Evolutionary conservation across 305 asterid genomes (phyloP).

Genomic region (Fraxinus xanthoxyloides): DNA sequence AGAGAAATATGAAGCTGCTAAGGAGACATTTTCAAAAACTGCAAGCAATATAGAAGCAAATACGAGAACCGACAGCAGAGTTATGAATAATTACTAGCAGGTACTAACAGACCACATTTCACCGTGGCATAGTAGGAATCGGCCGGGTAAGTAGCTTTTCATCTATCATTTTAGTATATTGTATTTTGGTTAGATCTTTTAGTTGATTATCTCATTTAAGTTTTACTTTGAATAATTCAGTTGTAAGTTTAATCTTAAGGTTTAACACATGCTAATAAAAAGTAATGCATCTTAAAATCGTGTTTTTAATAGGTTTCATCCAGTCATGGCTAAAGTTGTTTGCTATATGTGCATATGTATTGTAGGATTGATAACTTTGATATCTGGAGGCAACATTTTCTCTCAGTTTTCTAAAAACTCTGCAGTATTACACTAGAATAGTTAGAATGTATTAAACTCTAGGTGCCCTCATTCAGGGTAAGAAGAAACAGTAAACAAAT

Average conservation of each 20-base stretch:
- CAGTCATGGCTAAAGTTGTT: background rate
- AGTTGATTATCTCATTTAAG: background rate
- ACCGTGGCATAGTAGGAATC: background rate
- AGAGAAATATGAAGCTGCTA: background rate
- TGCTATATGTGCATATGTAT: background rate
- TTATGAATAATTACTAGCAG: background rate
- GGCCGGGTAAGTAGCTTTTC: background rate
- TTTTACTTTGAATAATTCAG: background rate
- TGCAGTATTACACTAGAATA: background rate
- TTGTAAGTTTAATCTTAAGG: background rate
- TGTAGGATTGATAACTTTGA: background rate
- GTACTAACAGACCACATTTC: background rate
- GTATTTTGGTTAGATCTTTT: background rate
- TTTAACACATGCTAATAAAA: background rate
- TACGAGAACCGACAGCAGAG: background rate
- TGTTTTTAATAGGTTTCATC: background rate
- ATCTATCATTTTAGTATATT: background rate
- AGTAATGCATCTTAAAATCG: background rate
- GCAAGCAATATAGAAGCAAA: background rate
- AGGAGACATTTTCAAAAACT: background rate
- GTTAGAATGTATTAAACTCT: background rate
- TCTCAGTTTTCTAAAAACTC: background rate
- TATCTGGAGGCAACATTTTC: background rate
- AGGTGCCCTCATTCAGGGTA: background rate
- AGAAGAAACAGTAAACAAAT: background rate